A percentile compares a stretch with the other conserved stretches of the same genome.
phyloP scores from a whole-genome alignment of 148 eudicot species.

The Persicaria tinctoria region DNA sequence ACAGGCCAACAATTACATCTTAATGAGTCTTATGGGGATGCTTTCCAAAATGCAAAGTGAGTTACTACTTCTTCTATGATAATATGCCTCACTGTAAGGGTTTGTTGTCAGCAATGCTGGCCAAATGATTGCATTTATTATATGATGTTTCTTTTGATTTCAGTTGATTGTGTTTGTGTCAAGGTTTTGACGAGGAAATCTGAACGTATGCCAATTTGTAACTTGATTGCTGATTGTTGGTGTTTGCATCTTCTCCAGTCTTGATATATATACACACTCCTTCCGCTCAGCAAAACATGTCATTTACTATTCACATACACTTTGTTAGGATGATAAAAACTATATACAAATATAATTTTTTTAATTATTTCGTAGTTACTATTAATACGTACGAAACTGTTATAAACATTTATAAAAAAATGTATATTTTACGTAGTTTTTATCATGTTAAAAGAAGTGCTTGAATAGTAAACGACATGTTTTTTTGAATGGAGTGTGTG shows the following conservation, averaged over 20 bases:
- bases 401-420: no score
- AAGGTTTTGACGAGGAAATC: background rate
- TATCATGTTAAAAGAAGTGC: no score
- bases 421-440: no score
- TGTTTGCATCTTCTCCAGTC: conserved; percentile 1
- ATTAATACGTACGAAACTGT: no score
- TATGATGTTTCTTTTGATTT: background rate
- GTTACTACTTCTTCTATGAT: conserved; percentile 2
- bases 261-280: background rate
- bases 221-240: background rate
- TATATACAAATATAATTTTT: no score
- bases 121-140: background rate
- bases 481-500: no score
- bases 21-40: conserved; percentile 11
- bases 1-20: conserved; percentile 9
- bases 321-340: no score
- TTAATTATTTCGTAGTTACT: no score
- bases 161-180: background rate
- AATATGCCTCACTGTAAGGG: background rate
- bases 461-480: no score
- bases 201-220: background rate
- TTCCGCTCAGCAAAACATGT: no score
- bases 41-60: conserved; percentile 10
- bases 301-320: no score
- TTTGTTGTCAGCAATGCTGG: background rate